phyloP scores from a whole-genome alignment of 1,284 basidiomycete genomes.

The Fistulinella staudtii region DNA sequence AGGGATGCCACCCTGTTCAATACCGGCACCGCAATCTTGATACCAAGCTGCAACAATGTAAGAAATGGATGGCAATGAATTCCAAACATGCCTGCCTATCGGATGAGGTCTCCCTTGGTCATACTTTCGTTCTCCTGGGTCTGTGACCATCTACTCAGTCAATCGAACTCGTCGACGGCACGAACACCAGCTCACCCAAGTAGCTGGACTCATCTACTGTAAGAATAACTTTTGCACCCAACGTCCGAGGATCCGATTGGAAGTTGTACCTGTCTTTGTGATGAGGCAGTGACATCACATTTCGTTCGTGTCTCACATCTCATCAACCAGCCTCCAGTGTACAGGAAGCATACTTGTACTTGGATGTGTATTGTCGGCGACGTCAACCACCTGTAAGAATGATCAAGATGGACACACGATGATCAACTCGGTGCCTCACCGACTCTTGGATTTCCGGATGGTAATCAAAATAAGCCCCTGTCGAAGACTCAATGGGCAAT shows the following conservation, averaged over 20 bases:
- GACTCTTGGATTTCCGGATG: slow-evolving; percentile 60
- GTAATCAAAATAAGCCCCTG: slow-evolving; percentile 62
- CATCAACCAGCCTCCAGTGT: slow-evolving; percentile 51
- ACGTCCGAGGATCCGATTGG: slow-evolving; percentile 57
- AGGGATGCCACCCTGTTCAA: slow-evolving; percentile 33
- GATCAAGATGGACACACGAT: background rate
- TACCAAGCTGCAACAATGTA: slow-evolving; percentile 38
- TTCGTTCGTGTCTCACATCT: slow-evolving; percentile 36
- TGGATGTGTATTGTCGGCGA: slow-evolving; percentile 52
- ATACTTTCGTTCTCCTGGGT: slow-evolving; percentile 41
- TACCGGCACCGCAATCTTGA: slow-evolving; percentile 33
- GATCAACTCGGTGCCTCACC: slow-evolving; percentile 25
- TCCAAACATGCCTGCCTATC: slow-evolving; percentile 53
- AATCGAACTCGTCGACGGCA: too few relatives aligned
- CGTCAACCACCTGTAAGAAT: slow-evolving; percentile 44
- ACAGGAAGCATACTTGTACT: slow-evolving; percentile 53
- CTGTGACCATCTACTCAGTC: slow-evolving; percentile 35
- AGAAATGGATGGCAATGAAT: background rate
- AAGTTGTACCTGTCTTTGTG: slow-evolving; percentile 54
- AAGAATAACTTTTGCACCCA: slow-evolving; percentile 52
- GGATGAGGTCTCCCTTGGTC: slow-evolving; percentile 54
- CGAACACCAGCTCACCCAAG: slow-evolving; percentile 16
- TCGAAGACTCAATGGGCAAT: slow-evolving; percentile 21
- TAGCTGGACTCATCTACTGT: slow-evolving; percentile 41
- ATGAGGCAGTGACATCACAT: background rate